Percentiles rank a stretch among this genome's conserved stretches.
Evolutionary conservation across 2,329 filamentous ascomycete species (phyloP).

Genomic region (Monilinia laxa): DNA sequence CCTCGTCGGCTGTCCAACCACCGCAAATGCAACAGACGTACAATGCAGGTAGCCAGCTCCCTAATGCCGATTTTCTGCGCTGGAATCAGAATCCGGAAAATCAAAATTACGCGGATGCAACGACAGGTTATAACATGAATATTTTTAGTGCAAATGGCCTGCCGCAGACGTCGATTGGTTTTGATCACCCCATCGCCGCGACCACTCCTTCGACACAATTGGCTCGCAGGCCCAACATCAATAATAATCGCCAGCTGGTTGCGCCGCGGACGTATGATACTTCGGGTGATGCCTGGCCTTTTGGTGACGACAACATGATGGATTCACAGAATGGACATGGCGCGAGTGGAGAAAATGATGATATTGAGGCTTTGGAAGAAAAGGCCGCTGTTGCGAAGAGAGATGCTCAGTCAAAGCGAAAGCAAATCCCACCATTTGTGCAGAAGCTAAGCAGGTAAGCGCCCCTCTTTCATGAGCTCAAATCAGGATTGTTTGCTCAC

Average conservation of each 20-base stretch:
- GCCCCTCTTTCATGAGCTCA: constrained; percentile 21
- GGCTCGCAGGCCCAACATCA: constrained; percentile 36
- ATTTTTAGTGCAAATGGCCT: constrained; percentile 31
- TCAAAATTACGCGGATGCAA: constrained; percentile 40
- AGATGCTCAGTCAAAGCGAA: constrained; percentile 85
- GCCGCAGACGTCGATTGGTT: constrained; percentile 24
- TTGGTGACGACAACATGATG: constrained; percentile 42
- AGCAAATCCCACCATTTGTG: constrained; percentile 96
- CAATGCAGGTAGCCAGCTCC: constrained; percentile 46
- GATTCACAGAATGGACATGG: constrained; percentile 42
- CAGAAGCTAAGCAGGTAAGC: constrained; percentile 94
- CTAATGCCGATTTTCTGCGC: constrained; percentile 54
- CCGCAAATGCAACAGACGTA: constrained; percentile 53
- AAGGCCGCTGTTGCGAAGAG: constrained; percentile 79
- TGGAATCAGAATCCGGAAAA: constrained; percentile 48
- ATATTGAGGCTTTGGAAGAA: constrained; percentile 75
- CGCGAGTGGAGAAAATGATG: constrained; percentile 59
- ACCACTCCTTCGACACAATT: constrained; percentile 38
- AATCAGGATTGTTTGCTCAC: constrained; percentile 34
- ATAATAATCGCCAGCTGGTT: constrained; percentile 38
- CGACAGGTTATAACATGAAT: constrained; percentile 37
- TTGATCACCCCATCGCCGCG: constrained; percentile 33
- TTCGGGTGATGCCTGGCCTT: constrained; percentile 42
- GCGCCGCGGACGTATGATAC: constrained; percentile 36
- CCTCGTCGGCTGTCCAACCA: constrained; percentile 60